Evolutionary conservation across 768 basidiomycete species (phyloP), one percentile per base, ranked within the genome.

Genomic region (Xerocomellus chrysenteron): DNA sequence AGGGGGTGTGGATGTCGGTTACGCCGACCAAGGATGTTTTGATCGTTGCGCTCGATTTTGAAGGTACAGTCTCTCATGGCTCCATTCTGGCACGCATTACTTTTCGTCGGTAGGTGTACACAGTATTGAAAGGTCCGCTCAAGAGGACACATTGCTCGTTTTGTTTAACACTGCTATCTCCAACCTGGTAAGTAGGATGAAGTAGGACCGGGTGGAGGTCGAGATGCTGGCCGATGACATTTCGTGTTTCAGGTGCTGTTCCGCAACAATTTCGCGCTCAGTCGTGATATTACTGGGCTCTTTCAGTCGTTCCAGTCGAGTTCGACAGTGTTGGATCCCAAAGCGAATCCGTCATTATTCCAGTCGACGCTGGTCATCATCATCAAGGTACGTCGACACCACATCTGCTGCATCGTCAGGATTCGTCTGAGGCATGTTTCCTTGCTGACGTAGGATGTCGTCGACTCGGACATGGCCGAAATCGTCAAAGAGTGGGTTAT

Each of bases 1-100:
- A 84, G 70, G 84, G 84, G 6, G 82, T 85, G 2, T 86, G 84
- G 85, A 80, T 86, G 78, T 85, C 84, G 1, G 81, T 82, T 10
- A 84, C 84, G 2, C 85, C 85, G 0, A 85, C 84, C 0, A 71
- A 78, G 46, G 78, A 83, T 24, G 68, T 67, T 0, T 62, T 86
- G 11, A 71, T 86, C 11, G 83, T 86, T 1, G 79, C 84, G 4
- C 74, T 86, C 7, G 85, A 86, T 58, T 86, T 86, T 44, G 85
- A 86, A 76, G 85, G 2, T 19, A 4, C 5, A 37, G 28, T 1
- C 33, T 17, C n/a, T 37, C 8, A 21, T 10, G 17, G 1, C 2
- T 43, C 55, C n/a, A 44, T 12, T 28, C n/a, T 8, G n/a, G 3
- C 24, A 41, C 10, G 1, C 17, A 0, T 16, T 14, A 12, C 5